Conservation (phyloP, 75 land plant species). For the Selaginella moellendorffii region DNA sequence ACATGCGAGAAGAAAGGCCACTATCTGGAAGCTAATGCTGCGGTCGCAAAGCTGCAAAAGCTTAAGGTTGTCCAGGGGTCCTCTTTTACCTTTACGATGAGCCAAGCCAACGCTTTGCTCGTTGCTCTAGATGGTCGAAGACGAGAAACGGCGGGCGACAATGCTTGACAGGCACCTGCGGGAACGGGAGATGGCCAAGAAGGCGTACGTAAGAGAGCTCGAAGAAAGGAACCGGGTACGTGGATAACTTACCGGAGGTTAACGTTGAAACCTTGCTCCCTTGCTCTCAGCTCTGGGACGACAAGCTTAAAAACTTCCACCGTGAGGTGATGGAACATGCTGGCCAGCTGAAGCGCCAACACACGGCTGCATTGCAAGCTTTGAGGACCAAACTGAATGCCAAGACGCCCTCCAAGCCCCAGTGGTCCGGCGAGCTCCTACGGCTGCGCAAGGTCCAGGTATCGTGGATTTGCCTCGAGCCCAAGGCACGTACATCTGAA, state of each 20-base stretch:
- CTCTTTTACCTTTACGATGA: no score
- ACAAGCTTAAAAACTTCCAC: constrained; percentile 25
- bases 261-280: no score
- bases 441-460: constrained; percentile 25
- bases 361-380: constrained; percentile 18
- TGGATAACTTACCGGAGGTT: no score
- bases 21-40: constrained; percentile 27
- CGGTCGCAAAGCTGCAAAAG: constrained; percentile 19
- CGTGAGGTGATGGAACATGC: constrained; percentile 27
- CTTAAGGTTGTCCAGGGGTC: no score
- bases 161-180: constrained; percentile 27
- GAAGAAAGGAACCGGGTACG: constrained; percentile 27
- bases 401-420: constrained; percentile 23
- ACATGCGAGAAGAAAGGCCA: constrained; percentile 25
- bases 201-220: constrained; percentile 20
- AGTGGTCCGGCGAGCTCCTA: constrained; percentile 28
- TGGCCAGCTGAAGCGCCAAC: constrained; percentile 22
- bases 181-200: constrained; percentile 20
- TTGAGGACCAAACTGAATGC: constrained; percentile 20
- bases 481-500: not conserved
- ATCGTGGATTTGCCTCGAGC: not conserved
- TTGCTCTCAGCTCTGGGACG: constrained; percentile 21
- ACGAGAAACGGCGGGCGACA: constrained; percentile 23
- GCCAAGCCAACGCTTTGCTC: no score
- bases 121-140: constrained; percentile 26